A percentile compares a stretch with the other conserved stretches of the same genome.
Conservation (phyloP, 257 asterid species). For the Eucommia ulmoides region DNA sequence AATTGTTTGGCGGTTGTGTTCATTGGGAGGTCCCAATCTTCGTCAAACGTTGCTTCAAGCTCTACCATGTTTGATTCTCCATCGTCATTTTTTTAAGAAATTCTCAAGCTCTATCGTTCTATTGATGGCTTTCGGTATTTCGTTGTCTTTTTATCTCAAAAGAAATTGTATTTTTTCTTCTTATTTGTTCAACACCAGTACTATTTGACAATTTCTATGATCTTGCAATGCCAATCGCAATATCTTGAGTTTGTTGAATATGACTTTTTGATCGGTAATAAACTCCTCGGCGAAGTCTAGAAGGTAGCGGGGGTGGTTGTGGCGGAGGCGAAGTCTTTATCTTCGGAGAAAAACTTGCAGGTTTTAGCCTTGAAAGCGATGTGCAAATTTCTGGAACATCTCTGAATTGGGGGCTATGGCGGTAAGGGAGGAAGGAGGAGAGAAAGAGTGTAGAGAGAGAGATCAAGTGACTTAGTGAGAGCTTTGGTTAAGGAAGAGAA, state of each 20-base stretch:
- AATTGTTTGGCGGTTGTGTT: too few species aligned
- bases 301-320: not conserved
- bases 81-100: too few species aligned
- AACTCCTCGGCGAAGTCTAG: not conserved
- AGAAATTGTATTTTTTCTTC: slow-evolving; percentile 33
- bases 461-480: too few species aligned
- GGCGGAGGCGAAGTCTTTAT: not conserved
- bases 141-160: slow-evolving; percentile 46
- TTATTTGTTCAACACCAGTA: slow-evolving; percentile 23
- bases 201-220: slow-evolving; percentile 30
- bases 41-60: too few species aligned
- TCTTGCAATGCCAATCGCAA: slow-evolving; percentile 41
- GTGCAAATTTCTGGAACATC: not conserved
- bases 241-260: slow-evolving; percentile 61
- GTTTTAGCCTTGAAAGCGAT: not conserved
- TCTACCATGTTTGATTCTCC: too few species aligned
- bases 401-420: not conserved
- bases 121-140: slow-evolving; percentile 26
- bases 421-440: too few species aligned
- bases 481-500: too few species aligned
- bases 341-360: not conserved
- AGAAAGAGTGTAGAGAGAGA: too few species aligned
- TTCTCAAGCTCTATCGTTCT: slow-evolving; percentile 42
- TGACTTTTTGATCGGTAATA: slow-evolving; percentile 11
- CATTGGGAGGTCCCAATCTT: too few species aligned